Evolutionary conservation across 2,329 filamentous ascomycete species (phyloP).

Genomic region (Setomelanomma holmii): DNA sequence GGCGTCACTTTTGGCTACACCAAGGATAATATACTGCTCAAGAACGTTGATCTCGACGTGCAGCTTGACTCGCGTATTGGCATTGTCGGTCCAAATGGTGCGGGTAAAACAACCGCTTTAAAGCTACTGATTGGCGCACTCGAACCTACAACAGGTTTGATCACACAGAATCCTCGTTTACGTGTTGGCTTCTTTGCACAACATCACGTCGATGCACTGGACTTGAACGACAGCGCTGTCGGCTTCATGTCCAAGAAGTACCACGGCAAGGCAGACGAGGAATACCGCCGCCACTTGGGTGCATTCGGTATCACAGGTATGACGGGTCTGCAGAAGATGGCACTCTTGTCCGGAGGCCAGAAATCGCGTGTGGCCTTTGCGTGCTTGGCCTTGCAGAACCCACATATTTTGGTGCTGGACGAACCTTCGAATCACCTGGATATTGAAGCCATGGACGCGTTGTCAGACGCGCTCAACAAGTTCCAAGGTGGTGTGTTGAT

Average conservation of each 20-base stretch:
- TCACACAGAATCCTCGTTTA: constrained; percentile 86
- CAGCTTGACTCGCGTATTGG: constrained; percentile 98
- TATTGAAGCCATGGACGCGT: constrained; percentile 98
- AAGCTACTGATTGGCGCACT: constrained; percentile 95
- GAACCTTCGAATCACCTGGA: constrained; percentile 98
- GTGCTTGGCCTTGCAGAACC: constrained; percentile 91
- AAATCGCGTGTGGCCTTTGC: constrained; percentile 98
- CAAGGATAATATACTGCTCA: constrained; percentile 78
- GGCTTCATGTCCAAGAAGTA: constrained; percentile 95
- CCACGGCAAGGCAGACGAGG: constrained; percentile 90
- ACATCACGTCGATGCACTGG: constrained; percentile 95
- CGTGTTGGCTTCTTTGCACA: constrained; percentile 97
- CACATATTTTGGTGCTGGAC: constrained; percentile 96
- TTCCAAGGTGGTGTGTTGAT: constrained; percentile 97
- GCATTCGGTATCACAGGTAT: constrained; percentile 88
- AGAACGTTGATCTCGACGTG: constrained; percentile 91
- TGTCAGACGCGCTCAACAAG: constrained; percentile 80
- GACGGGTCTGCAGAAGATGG: constrained; percentile 97
- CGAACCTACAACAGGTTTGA: constrained; percentile 76
- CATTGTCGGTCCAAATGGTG: constrained; percentile 98
- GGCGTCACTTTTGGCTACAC: constrained; percentile 90
- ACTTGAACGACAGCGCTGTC: constrained; percentile 86
- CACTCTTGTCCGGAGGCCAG: constrained; percentile 89
- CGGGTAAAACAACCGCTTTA: constrained; percentile 97
- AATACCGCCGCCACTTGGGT: constrained; percentile 93